Base-by-base conservation (phyloP, 345 rosid genomes). In the Pseudoturritis turrita region DNA sequence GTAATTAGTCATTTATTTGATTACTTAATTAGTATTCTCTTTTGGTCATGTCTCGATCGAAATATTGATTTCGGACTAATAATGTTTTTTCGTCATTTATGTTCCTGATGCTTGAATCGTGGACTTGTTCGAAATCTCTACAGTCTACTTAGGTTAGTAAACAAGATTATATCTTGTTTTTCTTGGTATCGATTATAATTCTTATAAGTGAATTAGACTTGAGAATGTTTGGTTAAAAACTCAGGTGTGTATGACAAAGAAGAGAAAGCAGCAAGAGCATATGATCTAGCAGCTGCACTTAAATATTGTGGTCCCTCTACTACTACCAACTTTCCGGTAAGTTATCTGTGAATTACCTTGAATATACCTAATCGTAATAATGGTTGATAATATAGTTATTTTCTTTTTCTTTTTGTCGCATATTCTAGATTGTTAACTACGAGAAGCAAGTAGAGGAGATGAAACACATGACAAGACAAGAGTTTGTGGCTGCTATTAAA, bases 381-480 rank as follows among this genome's bases (percentile, higher is more conserved):
- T 37, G 44, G 37, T 59, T 60, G 23, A 31, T 25, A 22, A 21
- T 40, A 74, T 45, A 4, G 25, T 41, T 63, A 12, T 11, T 37
- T 62, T 13, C 18, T 51, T 17, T 12, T 4, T 28, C 62, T 22
- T 23, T n/a, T 3, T 15, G 3, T n/a, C 43, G 17, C 41, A 18
- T 58, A 33, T 51, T 68, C 54, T 78, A 96, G 99, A 88, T 96
- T 18, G 81, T 85, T 65, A 96, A 86, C 85, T 96, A 92, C 45
- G 99, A 96, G 78, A 96, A 96, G 73, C 98, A 96, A 80, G 40
- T 96, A 9, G 99, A 92, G 72, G 99, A 96, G 71, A 96, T 96
- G 99, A 96, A 92, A 82, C 75, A 90, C 78, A 96, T 96, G 99
- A 96, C 99, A 12, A 84, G 98, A 62, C 98, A 96, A 83, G 99